A percentile compares a stretch with the other conserved stretches of the same genome.
These are phyloP conservation scores for Cyberlindnera japonica DNA, from an alignment of 805 yeast species.

Conservation along the genomic window DNA sequence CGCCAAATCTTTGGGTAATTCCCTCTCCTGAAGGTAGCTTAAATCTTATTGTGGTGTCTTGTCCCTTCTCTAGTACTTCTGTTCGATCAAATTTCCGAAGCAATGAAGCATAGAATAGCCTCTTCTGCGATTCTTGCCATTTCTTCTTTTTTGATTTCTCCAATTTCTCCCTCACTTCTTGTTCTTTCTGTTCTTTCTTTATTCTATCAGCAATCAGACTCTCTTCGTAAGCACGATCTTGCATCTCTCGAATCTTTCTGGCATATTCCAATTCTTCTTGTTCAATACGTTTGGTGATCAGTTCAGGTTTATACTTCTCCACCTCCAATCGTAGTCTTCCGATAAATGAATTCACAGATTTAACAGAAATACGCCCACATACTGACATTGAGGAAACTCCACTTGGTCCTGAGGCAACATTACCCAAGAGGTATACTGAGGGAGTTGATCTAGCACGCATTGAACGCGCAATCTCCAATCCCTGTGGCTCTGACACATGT, in stretches of 20 bases:
- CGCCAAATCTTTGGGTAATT: slow-evolving; percentile 41
- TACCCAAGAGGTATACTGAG: slow-evolving; percentile 48
- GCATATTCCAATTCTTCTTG: slow-evolving; percentile 54
- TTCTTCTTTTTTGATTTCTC: slow-evolving; percentile 5
- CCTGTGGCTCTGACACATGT: slow-evolving; percentile 58
- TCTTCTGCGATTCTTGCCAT: slow-evolving; percentile 11
- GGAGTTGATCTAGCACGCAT: slow-evolving; percentile 55
- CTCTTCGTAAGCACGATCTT: slow-evolving; percentile 62
- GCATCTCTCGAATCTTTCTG: slow-evolving; percentile 57
- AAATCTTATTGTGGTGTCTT: slow-evolving; percentile 44
- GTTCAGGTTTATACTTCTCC: slow-evolving; percentile 58
- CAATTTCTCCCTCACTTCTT: slow-evolving; percentile 26
- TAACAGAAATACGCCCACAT: slow-evolving; percentile 29
- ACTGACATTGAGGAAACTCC: slow-evolving; percentile 34
- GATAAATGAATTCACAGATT: slow-evolving; percentile 31
- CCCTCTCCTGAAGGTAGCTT: slow-evolving; percentile 53
- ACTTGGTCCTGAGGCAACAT: slow-evolving; percentile 45
- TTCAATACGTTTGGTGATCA: slow-evolving; percentile 56
- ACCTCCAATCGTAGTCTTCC: slow-evolving; percentile 39
- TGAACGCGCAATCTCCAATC: slow-evolving; percentile 59
- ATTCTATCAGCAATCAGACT: slow-evolving; percentile 54
- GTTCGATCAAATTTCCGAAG: slow-evolving; percentile 11
- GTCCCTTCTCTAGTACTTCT: slow-evolving; percentile 26
- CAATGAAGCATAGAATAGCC: slow-evolving; percentile 13
- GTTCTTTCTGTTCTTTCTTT: slow-evolving; percentile 45